phyloP scores from a whole-genome alignment of 441 rosid species.

The Viola pubescens region DNA sequence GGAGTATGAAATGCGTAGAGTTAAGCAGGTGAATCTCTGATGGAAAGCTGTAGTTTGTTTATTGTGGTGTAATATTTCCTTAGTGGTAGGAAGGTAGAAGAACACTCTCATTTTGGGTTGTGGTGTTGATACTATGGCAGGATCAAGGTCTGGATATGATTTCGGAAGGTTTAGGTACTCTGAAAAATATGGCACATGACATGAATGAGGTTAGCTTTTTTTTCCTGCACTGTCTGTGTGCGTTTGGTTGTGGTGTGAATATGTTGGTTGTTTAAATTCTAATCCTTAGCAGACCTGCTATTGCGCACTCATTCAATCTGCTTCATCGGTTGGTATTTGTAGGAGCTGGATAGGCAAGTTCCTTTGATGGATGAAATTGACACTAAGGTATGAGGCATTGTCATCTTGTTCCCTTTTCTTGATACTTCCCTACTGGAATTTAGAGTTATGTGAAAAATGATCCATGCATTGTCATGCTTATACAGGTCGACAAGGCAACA shows the following conservation, averaged over 20 bases:
- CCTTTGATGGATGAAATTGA: constrained; percentile 98
- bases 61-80: not conserved
- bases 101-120: not conserved
- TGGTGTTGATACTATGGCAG: constrained; percentile 29
- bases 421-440: constrained; percentile 9
- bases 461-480: constrained; percentile 4
- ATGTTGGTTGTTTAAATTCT: not conserved
- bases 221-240: not conserved
- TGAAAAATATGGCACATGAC: constrained; percentile 89
- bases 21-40: constrained; percentile 55
- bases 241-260: not conserved
- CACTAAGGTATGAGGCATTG: constrained; percentile 44
- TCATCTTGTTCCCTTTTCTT: constrained; percentile 10
- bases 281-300: constrained; percentile 9
- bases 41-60: constrained; percentile 14
- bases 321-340: constrained; percentile 24
- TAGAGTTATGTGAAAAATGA: constrained; percentile 5
- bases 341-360: constrained; percentile 90
- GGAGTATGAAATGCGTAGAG: constrained; percentile 87
- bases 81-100: too few species aligned
- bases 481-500: constrained; percentile 87
- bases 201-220: constrained; percentile 68
- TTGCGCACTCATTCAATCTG: constrained; percentile 3
- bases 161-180: constrained; percentile 80
- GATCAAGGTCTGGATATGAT: constrained; percentile 94